phyloP scores from a whole-genome alignment of 2,329 filamentous ascomycete genomes.

The Huntiella decipiens region DNA sequence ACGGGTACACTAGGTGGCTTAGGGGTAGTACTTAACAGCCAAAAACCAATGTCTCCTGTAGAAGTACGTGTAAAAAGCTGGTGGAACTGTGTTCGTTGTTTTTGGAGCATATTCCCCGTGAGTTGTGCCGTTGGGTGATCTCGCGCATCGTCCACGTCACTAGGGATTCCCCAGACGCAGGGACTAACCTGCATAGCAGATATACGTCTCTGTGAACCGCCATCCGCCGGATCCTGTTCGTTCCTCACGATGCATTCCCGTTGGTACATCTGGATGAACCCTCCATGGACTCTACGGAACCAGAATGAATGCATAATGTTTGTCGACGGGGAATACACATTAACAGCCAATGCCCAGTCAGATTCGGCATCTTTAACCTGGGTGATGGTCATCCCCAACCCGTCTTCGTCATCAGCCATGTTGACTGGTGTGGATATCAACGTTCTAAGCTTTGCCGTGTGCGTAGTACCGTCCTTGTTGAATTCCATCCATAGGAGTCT shows the following conservation, averaged over 20 bases:
- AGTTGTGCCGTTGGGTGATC: neutral
- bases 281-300: neutral
- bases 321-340: too few species aligned
- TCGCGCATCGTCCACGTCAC: slow-evolving; percentile 1
- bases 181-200: too few species aligned
- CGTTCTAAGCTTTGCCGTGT: neutral
- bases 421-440: neutral
- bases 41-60: slow-evolving; percentile 26
- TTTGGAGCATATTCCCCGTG: slow-evolving; percentile 17
- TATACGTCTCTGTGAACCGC: neutral
- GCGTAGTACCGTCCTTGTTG: too few species aligned
- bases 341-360: too few species aligned
- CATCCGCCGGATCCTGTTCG: neutral
- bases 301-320: too few species aligned
- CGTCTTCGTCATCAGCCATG: slow-evolving; percentile 1
- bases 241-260: neutral
- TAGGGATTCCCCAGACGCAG: slow-evolving; percentile 3
- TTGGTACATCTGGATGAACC: slow-evolving; percentile 3
- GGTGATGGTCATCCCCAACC: slow-evolving; percentile 1
- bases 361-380: too few species aligned
- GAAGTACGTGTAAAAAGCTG: slow-evolving; percentile 26
- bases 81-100: slow-evolving; percentile 24
- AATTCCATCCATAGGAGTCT: slow-evolving; percentile 8
- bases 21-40: slow-evolving; percentile 17
- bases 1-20: slow-evolving; percentile 3